Base-by-base conservation (phyloP, 2,329 filamentous ascomycete species). In the Akanthomyces uredinophilus region DNA sequence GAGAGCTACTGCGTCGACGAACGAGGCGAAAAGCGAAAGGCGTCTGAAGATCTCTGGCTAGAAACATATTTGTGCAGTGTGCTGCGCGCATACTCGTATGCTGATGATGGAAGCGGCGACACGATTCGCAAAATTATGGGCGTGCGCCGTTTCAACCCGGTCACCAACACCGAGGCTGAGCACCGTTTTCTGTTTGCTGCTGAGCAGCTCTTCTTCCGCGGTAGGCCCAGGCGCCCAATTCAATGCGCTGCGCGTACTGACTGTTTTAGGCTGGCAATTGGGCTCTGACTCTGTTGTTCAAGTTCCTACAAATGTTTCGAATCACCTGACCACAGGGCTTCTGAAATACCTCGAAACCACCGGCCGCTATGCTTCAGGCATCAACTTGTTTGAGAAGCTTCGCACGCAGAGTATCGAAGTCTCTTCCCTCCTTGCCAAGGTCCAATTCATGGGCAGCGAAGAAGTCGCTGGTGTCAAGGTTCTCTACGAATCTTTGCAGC, bases 1-100 rank as follows among this genome's bases (percentile, higher is more conserved):
- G 94, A 99, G 75, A 96, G 92, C 76, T 98, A 97, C 74, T 98
- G 94, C 74, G 90, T 99, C 63, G 94, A 99, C 74, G 95, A 99
- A 78, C 87, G 93, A 70, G 95, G 95, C 67, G 94, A 97, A 74
- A 96, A 96, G 79, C 87, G 92, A 67, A 90, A 95, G 67, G 91
- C 94, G 16, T 94, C 93, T 0, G 95, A 99, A 66, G 91, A 94
- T 37, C 82, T 99, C 44, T 99, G 95, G 95, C 82, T 99, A 18
- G 95, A 99, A 75, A 98, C 95, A 54, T 99, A 98, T 70, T 84
- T 99, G 3, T 99, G 95, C 79, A 96, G 90, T 65, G 92, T 99
- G 8, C 79, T 99, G 65, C 85, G 95, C 69, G 93, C 95, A 64
- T 99, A 98, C 75, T 94, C 92, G 1, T 99, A 99, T 73, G 95